Base-by-base conservation (phyloP, 2,329 filamentous ascomycete genomes). In the Cyphellophora attinorum region DNA sequence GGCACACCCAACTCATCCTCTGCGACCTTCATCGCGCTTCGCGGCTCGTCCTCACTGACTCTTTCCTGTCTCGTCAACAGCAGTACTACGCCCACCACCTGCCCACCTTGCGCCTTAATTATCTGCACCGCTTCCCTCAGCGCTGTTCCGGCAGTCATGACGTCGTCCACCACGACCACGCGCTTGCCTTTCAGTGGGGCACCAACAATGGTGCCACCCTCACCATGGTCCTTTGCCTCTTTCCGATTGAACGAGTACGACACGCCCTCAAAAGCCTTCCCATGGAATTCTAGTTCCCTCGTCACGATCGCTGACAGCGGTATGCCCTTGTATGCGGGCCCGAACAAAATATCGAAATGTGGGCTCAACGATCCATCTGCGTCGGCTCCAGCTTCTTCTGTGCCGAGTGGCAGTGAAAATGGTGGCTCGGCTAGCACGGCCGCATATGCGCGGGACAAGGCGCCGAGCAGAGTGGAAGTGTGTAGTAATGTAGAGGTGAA, bases 401-500 rank as follows among this genome's bases (percentile, higher is more conserved):
- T 65, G 42, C 11, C 54, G 29, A 1, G 52, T 40, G 35, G 39
- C 37, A 41, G 48, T 23, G 36, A 51, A 44, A 62, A 62, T 27
- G 64, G 60, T 44, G 70, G 59, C n/a, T 58, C 47, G 34, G 67
- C 60, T 27, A 76, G 58, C 2, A 71, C 69, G 36, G 69, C 64
- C 2, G 89, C 89, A 60, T 89, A 96, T 39, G 89, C 86, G 27
- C 76, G 72, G 34, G 81, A 75, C 48, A 94, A 83, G 37, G 85
- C 76, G 43, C 73, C 74, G 44, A 93, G 76, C 18, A 94, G 74
- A 42, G 79, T 72, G 14, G 81, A 81, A 34, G 79, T 79, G 69
- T 91, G 85, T 63, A 96, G 93, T 51, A 84, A 76, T 40, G 88
- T 86, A 30, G 88, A 86, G 61, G 94, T 95, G 77, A 96, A 93